Conservation (phyloP, 805 yeast genomes). For the Metschnikowia orientalis region DNA sequence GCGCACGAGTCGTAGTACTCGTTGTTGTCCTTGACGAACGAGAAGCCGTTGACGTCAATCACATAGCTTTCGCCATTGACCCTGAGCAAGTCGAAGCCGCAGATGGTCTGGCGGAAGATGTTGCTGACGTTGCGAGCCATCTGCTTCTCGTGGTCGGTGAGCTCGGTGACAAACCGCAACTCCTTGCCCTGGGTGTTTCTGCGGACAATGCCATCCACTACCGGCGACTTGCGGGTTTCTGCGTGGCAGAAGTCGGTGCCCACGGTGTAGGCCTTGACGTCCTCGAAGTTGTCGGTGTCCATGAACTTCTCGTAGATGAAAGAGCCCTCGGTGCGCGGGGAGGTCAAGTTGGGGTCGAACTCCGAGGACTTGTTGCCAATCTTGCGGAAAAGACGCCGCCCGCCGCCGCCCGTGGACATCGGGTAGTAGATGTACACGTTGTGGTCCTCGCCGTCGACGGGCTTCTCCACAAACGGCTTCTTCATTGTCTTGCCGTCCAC, state of each 20-base stretch:
- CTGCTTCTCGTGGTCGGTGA: constrained; percentile 65
- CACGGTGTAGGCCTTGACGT: constrained; percentile 97
- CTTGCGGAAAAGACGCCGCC: constrained; percentile 87
- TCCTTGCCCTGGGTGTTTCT: constrained; percentile 98
- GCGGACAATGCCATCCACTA: constrained; percentile 97
- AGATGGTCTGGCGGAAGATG: constrained; percentile 85
- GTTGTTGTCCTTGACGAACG: constrained; percentile 90
- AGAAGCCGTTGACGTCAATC: constrained; percentile 96
- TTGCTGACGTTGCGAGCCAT: constrained; percentile 77
- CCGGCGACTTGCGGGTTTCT: constrained; percentile 97
- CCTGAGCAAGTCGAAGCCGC: constrained; percentile 93
- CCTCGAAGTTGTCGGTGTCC: constrained; percentile 98
- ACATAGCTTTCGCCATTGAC: constrained; percentile 87
- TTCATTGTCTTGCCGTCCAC: constrained; percentile 68
- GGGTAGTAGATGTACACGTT: constrained; percentile 91
- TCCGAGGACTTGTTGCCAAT: constrained; percentile 97
- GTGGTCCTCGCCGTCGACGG: constrained; percentile 98
- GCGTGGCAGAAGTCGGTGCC: constrained; percentile 93
- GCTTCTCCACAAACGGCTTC: constrained; percentile 97
- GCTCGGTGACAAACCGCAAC: constrained; percentile 80
- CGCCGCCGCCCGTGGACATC: constrained; percentile 92
- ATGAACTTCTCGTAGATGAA: constrained; percentile 90
- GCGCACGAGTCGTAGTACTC: constrained; percentile 84
- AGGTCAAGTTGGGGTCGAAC: constrained; percentile 72
- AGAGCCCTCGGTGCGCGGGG: constrained; percentile 86